phyloP scores from a whole-genome alignment of 192 early-diverging fungal species.

The Backusella parvicylindrica region DNA sequence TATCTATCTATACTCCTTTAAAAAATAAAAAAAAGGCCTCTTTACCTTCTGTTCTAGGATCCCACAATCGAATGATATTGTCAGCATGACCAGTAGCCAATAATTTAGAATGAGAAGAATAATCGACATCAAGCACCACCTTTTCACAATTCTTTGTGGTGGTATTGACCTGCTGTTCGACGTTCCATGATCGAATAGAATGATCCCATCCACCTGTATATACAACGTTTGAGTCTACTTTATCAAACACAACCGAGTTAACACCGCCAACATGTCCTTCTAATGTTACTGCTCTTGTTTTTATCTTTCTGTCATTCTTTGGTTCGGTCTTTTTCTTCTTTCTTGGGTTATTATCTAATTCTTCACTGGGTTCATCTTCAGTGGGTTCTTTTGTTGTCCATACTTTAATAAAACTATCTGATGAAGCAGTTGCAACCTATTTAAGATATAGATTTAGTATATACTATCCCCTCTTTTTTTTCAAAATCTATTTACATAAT shows the following conservation, averaged over 20 bases:
- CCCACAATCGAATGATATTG: conserved; percentile 82
- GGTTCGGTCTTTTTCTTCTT: conserved; percentile 52
- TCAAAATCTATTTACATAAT: conserved; percentile 31
- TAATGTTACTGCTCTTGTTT: conserved; percentile 40
- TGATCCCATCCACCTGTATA: conserved; percentile 95
- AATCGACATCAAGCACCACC: conserved; percentile 70
- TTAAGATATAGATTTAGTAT: not conserved
- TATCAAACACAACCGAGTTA: conserved; percentile 68
- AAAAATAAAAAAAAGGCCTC: no score
- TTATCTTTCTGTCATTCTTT: conserved; percentile 40
- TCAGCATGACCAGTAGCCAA: conserved; percentile 91
- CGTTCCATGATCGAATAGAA: conserved; percentile 87
- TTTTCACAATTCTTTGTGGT: conserved; percentile 88
- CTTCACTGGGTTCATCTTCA: conserved; percentile 41
- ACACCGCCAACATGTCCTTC: conserved; percentile 80
- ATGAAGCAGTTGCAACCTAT: conserved; percentile 72
- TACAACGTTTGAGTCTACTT: conserved; percentile 54
- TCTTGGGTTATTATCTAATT: conserved; percentile 15
- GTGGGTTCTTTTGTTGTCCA: conserved; percentile 65
- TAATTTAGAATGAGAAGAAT: conserved; percentile 65
- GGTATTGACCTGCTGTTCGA: conserved; percentile 69
- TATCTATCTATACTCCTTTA: not conserved
- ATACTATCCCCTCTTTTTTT: not conserved
- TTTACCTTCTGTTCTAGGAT: conserved; percentile 70
- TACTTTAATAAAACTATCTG: conserved; percentile 74